Percentiles rank a stretch among this genome's conserved stretches.
Conservation (phyloP, 1,284 basidiomycete genomes). For the Sporisorium graminicola region DNA sequence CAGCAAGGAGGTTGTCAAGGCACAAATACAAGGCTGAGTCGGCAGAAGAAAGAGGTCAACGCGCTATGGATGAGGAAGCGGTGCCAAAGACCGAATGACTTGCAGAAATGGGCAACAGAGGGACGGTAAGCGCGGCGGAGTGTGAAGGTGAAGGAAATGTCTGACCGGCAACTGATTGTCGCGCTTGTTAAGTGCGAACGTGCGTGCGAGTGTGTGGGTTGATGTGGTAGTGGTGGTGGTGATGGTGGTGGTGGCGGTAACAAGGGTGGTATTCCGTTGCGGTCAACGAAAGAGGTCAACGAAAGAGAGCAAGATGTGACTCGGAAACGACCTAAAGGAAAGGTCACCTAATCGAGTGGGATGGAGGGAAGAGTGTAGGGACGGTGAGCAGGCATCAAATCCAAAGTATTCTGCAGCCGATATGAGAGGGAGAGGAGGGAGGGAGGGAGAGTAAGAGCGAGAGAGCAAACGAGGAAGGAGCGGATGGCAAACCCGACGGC, state of each 20-base stretch:
- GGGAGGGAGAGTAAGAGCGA: not conserved
- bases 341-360: not conserved
- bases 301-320: too few relatives aligned
- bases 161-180: not conserved
- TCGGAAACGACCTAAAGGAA: not conserved
- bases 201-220: conserved; percentile 6
- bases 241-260: conserved; percentile 2
- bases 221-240: conserved; percentile 1
- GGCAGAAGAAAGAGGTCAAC: not conserved
- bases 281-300: not conserved
- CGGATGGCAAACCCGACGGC: not conserved
- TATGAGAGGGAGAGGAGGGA: not conserved
- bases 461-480: not conserved
- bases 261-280: not conserved
- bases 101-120: not conserved
- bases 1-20: conserved; percentile 4
- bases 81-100: not conserved
- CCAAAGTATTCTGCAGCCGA: not conserved
- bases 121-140: not conserved
- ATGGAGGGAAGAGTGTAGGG: conserved; percentile 21
- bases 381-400: conserved; percentile 8
- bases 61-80: conserved; percentile 6
- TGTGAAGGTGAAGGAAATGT: not conserved
- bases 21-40: conserved; percentile 22
- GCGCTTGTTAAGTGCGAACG: not conserved